Conservation (phyloP, 495 filamentous ascomycete species). For the Chlorociboria aeruginascens region DNA sequence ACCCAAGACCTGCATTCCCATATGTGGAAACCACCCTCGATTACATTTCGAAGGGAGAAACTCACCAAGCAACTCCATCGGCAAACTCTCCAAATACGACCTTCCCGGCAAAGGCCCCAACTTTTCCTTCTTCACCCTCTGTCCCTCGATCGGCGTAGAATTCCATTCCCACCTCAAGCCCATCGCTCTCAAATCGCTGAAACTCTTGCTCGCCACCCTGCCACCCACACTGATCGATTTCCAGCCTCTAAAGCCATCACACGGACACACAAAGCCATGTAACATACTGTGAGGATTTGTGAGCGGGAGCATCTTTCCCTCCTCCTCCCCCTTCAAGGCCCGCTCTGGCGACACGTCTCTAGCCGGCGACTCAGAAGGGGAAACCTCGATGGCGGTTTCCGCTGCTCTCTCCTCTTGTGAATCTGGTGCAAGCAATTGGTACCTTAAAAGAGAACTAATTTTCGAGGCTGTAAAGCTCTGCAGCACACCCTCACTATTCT, state of each 20-base stretch:
- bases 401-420: neutral
- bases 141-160: conserved; percentile 14
- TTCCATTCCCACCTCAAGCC: conserved; percentile 46
- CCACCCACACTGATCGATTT: conserved; percentile 57
- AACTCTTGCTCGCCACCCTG: conserved; percentile 59
- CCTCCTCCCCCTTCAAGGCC: neutral
- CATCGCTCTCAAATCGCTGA: conserved; percentile 50
- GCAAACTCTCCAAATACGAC: conserved; percentile 51
- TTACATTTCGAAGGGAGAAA: neutral
- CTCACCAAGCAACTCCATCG: conserved; percentile 64
- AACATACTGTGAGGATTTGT: conserved; percentile 17
- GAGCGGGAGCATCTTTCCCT: conserved; percentile 1
- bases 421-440: conserved; percentile 9
- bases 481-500: conserved; percentile 39
- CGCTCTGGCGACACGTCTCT: too few relatives aligned
- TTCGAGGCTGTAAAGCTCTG: conserved; percentile 64
- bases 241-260: conserved; percentile 60
- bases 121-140: conserved; percentile 9
- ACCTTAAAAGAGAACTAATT: conserved; percentile 41
- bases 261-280: conserved; percentile 55
- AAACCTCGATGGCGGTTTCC: conserved; percentile 35
- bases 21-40: neutral
- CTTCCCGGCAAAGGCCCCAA: conserved; percentile 23
- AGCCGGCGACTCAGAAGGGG: too few relatives aligned
- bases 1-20: neutral